Evolutionary conservation across 2,329 filamentous ascomycete genomes (phyloP).

Genomic region (Lasiodiplodia sp.): DNA sequence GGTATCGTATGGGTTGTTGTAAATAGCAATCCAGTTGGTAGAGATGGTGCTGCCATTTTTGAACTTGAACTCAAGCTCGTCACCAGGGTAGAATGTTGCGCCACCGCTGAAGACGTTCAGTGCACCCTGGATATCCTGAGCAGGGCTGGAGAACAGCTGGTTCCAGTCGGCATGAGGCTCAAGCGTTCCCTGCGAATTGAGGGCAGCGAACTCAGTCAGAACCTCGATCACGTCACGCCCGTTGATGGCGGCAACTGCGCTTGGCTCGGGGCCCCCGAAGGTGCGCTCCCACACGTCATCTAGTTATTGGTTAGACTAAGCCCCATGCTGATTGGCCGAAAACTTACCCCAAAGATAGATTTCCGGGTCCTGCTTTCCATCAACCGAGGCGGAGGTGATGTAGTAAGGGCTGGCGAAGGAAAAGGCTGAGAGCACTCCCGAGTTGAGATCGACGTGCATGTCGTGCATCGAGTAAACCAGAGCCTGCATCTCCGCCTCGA

Average conservation of each 20-base stretch:
- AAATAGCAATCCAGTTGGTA: conserved; percentile 37
- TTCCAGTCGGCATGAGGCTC: conserved; percentile 55
- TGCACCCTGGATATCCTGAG: conserved; percentile 37
- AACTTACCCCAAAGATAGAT: conserved; percentile 42
- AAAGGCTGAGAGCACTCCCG: conserved; percentile 40
- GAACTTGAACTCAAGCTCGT: conserved; percentile 42
- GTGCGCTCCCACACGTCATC: not conserved
- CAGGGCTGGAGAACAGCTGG: conserved; percentile 36
- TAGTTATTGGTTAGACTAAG: not conserved
- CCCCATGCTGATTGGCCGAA: not conserved
- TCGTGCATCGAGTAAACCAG: conserved; percentile 43
- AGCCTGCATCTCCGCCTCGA: conserved; percentile 47
- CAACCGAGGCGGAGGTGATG: conserved; percentile 38
- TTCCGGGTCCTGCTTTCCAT: conserved; percentile 40
- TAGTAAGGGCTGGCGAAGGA: conserved; percentile 38
- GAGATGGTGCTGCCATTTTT: conserved; percentile 34
- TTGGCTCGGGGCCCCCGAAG: conserved; percentile 22
- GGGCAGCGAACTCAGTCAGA: conserved; percentile 34
- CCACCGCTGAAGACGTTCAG: conserved; percentile 38
- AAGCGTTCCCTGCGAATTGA: conserved; percentile 46
- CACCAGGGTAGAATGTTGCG: conserved; percentile 35
- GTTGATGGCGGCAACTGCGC: conserved; percentile 36
- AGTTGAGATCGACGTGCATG: conserved; percentile 39
- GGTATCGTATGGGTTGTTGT: conserved; percentile 34
- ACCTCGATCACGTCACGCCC: conserved; percentile 38